phyloP scores from a whole-genome alignment of 257 asterid genomes.

The Primulina eburnea region DNA sequence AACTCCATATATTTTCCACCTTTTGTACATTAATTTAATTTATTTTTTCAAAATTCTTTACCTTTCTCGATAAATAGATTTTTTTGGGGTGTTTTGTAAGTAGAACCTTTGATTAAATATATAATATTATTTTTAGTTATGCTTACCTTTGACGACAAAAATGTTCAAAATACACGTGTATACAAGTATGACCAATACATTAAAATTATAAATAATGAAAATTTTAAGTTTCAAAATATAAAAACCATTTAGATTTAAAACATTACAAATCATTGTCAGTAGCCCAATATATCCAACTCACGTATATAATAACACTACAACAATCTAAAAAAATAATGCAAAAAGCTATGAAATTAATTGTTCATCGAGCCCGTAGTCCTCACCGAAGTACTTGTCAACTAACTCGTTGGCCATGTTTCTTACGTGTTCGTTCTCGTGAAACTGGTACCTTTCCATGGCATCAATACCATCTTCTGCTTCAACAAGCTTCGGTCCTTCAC shows the following conservation, averaged over 20 bases:
- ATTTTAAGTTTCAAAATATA: too few species aligned
- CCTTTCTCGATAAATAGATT: too few species aligned
- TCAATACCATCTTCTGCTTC: slow-evolving; percentile 94
- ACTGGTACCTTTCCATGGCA: slow-evolving; percentile 92
- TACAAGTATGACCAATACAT: too few species aligned
- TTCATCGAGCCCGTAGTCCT: slow-evolving; percentile 63
- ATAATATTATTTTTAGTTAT: too few species aligned
- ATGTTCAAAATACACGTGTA: neutral
- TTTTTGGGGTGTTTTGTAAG: neutral
- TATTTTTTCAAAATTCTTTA: neutral
- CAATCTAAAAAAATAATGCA: too few species aligned
- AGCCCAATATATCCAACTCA: neutral
- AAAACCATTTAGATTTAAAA: neutral
- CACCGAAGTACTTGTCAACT: slow-evolving; percentile 82
- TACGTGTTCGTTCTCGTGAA: slow-evolving; percentile 81
- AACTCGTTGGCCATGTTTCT: slow-evolving; percentile 79
- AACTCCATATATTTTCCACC: neutral
- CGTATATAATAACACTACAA: too few species aligned
- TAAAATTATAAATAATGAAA: too few species aligned
- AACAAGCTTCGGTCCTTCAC: slow-evolving; percentile 78
- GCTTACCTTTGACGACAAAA: neutral
- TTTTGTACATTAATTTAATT: too few species aligned
- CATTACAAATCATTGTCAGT: neutral
- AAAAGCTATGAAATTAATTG: neutral
- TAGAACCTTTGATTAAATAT: neutral